These are phyloP conservation scores for Trichosporon asahii DNA, from an alignment of 1,284 basidiomycete species.

Conservation along the genomic window DNA sequence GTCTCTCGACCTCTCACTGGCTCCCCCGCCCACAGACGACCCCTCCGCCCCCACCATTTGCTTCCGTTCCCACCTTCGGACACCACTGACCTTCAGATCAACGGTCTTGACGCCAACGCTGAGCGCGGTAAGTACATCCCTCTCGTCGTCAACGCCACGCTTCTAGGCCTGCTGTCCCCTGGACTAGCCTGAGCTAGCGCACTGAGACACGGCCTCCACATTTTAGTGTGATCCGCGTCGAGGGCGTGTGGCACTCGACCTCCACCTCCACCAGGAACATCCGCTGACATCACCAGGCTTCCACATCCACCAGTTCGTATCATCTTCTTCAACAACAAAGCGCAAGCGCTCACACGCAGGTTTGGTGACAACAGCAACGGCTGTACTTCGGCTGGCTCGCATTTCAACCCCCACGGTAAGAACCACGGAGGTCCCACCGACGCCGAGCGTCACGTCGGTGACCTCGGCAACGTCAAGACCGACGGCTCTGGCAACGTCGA, in stretches of 20 bases:
- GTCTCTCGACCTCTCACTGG: background rate
- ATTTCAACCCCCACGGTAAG: conserved; percentile 69
- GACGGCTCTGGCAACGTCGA: conserved; percentile 59
- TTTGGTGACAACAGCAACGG: conserved; percentile 52
- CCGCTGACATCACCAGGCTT: background rate
- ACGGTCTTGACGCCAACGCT: conserved; percentile 60
- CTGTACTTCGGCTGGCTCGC: conserved; percentile 67
- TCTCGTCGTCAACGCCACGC: background rate
- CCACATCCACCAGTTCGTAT: background rate
- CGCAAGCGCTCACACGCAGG: background rate
- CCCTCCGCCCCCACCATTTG: background rate
- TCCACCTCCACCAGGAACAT: background rate
- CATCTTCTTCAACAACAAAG: no score
- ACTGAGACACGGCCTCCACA: background rate
- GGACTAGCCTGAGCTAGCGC: conserved; percentile 56
- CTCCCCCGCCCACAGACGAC: background rate
- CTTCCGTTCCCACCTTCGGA: background rate
- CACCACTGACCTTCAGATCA: conserved; percentile 51
- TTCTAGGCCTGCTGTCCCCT: background rate
- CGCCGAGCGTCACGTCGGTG: conserved; percentile 66
- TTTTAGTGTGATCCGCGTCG: background rate
- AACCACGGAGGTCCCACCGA: conserved; percentile 63
- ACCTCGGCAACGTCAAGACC: conserved; percentile 66
- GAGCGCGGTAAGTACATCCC: conserved; percentile 52
- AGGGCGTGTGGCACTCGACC: background rate